phyloP scores from a whole-genome alignment of 306 rosid species.

The Cicer chorassanicum region DNA sequence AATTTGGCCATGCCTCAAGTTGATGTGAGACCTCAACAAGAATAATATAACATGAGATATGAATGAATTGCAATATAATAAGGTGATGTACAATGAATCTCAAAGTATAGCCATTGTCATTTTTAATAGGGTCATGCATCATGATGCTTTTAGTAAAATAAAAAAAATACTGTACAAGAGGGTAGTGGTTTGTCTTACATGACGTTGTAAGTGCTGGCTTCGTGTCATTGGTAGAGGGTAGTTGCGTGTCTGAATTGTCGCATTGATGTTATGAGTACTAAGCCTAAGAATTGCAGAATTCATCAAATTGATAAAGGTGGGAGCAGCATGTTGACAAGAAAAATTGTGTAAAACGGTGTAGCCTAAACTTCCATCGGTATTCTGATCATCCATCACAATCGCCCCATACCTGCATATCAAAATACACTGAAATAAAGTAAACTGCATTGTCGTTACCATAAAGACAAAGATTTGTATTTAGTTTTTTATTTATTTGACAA shows the following conservation, averaged over 20 bases:
- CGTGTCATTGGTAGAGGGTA: constrained; percentile 89
- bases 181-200: constrained; percentile 53
- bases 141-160: constrained; percentile 1
- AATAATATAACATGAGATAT: background rate
- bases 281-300: constrained; percentile 88
- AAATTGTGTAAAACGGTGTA: constrained; percentile 91
- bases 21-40: background rate
- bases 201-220: constrained; percentile 91
- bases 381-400: constrained; percentile 80
- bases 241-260: constrained; percentile 88
- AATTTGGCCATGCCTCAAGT: background rate
- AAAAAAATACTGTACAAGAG: constrained; percentile 15
- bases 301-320: constrained; percentile 92
- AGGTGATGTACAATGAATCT: constrained; percentile 1
- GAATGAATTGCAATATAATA: constrained; percentile 15
- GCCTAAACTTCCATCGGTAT: constrained; percentile 84
- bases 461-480: background rate
- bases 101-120: constrained; percentile 5
- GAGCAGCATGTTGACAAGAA: constrained; percentile 96
- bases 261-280: constrained; percentile 63
- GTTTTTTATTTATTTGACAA: constrained; percentile 20
- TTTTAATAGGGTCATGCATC: constrained; percentile 16
- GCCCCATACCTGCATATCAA: constrained; percentile 84
- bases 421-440: constrained; percentile 37
- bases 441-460: background rate